A percentile compares a stretch with the other conserved stretches of the same genome.
phyloP scores from a whole-genome alignment of 2,329 filamentous ascomycete species.

The Ampelomyces quisqualis region DNA sequence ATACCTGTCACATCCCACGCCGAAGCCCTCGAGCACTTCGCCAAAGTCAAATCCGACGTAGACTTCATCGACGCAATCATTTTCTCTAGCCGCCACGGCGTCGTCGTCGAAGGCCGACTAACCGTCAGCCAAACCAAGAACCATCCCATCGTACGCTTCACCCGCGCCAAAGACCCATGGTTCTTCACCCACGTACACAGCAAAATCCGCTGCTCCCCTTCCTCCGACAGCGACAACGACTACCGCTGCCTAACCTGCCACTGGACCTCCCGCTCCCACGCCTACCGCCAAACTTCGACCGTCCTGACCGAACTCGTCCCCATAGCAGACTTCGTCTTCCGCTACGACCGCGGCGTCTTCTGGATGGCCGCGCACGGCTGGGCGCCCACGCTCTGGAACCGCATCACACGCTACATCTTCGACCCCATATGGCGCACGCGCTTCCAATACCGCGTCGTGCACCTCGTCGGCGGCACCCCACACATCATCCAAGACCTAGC shows the following conservation, averaged over 20 bases:
- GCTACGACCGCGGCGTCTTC: conserved; percentile 63
- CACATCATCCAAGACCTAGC: conserved; percentile 62
- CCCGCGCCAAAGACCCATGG: conserved; percentile 59
- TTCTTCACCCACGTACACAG: conserved; percentile 63
- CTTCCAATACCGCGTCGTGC: conserved; percentile 61
- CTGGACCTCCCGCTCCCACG: conserved; percentile 2
- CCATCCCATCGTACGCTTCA: conserved; percentile 5
- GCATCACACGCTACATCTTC: conserved; percentile 56
- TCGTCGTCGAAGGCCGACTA: conserved; percentile 9
- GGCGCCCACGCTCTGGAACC: conserved; percentile 54
- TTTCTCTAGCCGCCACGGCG: conserved; percentile 11
- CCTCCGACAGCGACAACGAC: neutral
- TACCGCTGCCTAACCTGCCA: conserved; percentile 8
- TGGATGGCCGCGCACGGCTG: conserved; percentile 58
- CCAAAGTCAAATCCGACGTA: neutral
- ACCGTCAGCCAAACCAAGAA: neutral
- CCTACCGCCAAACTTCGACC: conserved; percentile 22
- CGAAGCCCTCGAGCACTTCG: conserved; percentile 11
- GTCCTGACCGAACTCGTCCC: conserved; percentile 36
- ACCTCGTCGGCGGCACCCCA: conserved; percentile 53
- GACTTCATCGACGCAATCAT: conserved; percentile 15
- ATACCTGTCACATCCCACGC: conserved; percentile 52
- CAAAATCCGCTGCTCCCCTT: conserved; percentile 3
- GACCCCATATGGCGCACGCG: conserved; percentile 61
- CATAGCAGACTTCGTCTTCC: conserved; percentile 56